These are phyloP conservation scores for Gyrodon lividus DNA, from an alignment of 768 basidiomycete genomes.

Conservation along the genomic window DNA sequence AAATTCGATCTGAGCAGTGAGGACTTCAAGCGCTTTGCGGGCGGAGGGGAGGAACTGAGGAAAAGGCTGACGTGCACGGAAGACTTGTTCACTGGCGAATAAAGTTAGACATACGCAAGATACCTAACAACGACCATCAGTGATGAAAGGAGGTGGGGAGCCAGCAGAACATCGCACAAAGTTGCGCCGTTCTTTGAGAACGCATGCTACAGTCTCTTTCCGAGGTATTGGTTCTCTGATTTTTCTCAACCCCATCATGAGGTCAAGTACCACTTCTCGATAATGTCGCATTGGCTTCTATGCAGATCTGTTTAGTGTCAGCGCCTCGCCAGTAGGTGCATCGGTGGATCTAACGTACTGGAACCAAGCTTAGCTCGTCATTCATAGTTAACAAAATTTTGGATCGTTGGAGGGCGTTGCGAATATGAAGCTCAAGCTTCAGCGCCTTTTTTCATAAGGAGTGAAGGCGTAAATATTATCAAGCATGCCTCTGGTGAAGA, in stretches of 20 bases:
- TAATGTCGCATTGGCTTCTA: constrained; percentile 51
- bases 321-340: background rate
- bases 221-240: constrained; percentile 47
- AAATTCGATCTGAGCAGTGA: constrained; percentile 36
- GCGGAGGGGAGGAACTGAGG: constrained; percentile 51
- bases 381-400: constrained; percentile 41
- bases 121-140: constrained; percentile 23
- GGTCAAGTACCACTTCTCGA: constrained; percentile 40
- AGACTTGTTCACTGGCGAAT: constrained; percentile 50
- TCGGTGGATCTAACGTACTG: constrained; percentile 32
- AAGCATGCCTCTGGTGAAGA: constrained; percentile 35
- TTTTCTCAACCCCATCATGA: constrained; percentile 46
- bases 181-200: constrained; percentile 42
- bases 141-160: background rate
- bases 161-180: constrained; percentile 27
- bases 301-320: background rate
- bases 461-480: constrained; percentile 24
- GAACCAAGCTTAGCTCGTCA: constrained; percentile 47
- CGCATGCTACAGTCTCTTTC: constrained; percentile 40
- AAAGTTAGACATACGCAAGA: constrained; percentile 47
- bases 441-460: constrained; percentile 33
- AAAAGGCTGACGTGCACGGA: constrained; percentile 44
- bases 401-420: constrained; percentile 39
- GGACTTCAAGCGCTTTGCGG: constrained; percentile 36
- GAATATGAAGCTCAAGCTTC: constrained; percentile 42